Conservation (phyloP, 208 protist species). For the Trypanosoma scelopori region DNA sequence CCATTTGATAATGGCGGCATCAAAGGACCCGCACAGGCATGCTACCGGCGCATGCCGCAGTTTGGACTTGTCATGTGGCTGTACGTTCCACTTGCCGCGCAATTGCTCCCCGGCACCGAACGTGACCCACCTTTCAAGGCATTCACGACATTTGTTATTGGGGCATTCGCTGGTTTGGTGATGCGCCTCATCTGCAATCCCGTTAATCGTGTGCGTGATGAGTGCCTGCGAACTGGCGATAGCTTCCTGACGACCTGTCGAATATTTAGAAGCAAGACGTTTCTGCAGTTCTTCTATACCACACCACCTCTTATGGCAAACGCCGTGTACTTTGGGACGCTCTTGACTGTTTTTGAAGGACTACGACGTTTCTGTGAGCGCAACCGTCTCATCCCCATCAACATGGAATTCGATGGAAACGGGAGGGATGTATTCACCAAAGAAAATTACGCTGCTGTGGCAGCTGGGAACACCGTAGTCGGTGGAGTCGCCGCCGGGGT, state of each 20-base stretch:
- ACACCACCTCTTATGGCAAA: conserved; percentile 82
- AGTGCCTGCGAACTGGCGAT: conserved; percentile 75
- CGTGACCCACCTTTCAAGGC: conserved; percentile 70
- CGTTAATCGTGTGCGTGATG: conserved; percentile 80
- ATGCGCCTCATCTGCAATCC: conserved; percentile 89
- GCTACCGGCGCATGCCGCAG: conserved; percentile 73
- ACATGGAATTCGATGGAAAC: conserved; percentile 20
- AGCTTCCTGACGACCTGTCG: conserved; percentile 42
- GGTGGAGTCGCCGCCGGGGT: conserved; percentile 78
- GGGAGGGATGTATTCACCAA: conserved; percentile 45
- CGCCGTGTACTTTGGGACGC: conserved; percentile 84
- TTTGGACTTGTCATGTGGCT: conserved; percentile 88
- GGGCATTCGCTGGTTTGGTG: conserved; percentile 66
- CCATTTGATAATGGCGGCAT: conserved; percentile 72
- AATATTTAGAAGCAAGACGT: conserved; percentile 76
- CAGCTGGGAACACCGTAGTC: conserved; percentile 61
- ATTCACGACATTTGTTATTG: conserved; percentile 80
- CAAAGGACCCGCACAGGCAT: conserved; percentile 71
- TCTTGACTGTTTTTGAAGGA: conserved; percentile 88
- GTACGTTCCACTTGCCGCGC: conserved; percentile 69
- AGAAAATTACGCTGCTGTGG: conserved; percentile 60
- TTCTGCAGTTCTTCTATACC: conserved; percentile 89
- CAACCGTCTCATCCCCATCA: conserved; percentile 33
- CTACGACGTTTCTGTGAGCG: conserved; percentile 86
- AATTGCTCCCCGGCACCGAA: conserved; percentile 65